Evolutionary conservation across 1,139 yeast species (phyloP).

Genomic region (Meyerozyma athensensis): DNA sequence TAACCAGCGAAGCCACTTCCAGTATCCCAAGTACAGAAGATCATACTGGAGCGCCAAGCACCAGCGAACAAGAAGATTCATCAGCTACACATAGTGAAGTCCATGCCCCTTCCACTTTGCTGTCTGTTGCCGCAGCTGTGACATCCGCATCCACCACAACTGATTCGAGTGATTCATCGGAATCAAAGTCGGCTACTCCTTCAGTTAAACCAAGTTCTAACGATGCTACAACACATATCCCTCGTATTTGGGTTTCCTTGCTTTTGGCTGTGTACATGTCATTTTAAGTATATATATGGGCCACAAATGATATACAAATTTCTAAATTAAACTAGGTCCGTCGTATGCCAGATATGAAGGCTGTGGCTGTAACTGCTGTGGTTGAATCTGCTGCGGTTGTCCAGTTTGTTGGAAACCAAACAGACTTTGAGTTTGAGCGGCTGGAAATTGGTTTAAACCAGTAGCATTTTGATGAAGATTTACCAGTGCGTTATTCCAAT

Average conservation of each 20-base stretch:
- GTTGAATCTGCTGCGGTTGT: constrained; percentile 4
- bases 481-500: constrained; percentile 31
- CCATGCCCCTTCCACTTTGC: too few relatives aligned
- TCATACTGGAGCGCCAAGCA: too few relatives aligned
- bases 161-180: background rate
- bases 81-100: too few relatives aligned
- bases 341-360: constrained; percentile 12
- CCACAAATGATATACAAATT: background rate
- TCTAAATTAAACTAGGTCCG: constrained; percentile 21
- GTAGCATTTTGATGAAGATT: constrained; percentile 14
- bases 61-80: too few relatives aligned
- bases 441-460: constrained; percentile 7
- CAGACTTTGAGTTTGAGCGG: background rate
- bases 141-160: too few relatives aligned
- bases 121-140: too few relatives aligned
- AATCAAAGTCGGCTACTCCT: background rate
- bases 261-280: background rate
- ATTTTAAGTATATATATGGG: background rate
- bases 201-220: background rate
- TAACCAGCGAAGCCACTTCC: too few relatives aligned
- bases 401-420: background rate
- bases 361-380: constrained; percentile 12
- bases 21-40: too few relatives aligned
- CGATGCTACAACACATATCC: background rate
- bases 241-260: background rate